phyloP scores from a whole-genome alignment of 495 filamentous ascomycete species.

The Bathelium albidoporum region DNA sequence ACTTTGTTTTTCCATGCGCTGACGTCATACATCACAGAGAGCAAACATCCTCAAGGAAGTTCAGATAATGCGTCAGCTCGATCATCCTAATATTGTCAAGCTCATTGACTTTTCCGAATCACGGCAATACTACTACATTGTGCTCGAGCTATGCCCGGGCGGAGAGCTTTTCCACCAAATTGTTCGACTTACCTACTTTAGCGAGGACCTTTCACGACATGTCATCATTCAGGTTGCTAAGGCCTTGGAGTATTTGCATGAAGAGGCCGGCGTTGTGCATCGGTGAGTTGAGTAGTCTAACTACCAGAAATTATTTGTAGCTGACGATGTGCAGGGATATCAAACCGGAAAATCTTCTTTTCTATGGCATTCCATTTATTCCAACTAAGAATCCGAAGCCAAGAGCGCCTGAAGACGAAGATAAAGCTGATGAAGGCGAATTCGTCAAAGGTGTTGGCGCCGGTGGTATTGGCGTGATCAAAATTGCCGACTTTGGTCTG shows the following conservation, averaged over 20 bases:
- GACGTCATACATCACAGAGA: slow-evolving; percentile 49
- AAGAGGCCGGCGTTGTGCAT: slow-evolving; percentile 90
- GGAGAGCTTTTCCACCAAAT: slow-evolving; percentile 98
- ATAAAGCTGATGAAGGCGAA: slow-evolving; percentile 94
- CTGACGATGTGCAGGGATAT: slow-evolving; percentile 69
- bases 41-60: slow-evolving; percentile 98
- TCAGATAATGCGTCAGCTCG: slow-evolving; percentile 93
- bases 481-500: slow-evolving; percentile 95
- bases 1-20: slow-evolving; percentile 18
- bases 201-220: slow-evolving; percentile 86
- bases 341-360: slow-evolving; percentile 95
- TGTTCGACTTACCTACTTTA: slow-evolving; percentile 95
- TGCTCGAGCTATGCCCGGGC: slow-evolving; percentile 88
- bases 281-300: slow-evolving; percentile 50
- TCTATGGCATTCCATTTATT: slow-evolving; percentile 72
- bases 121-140: slow-evolving; percentile 90
- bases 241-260: slow-evolving; percentile 87
- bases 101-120: slow-evolving; percentile 91
- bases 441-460: slow-evolving; percentile 72
- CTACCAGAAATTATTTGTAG: slow-evolving; percentile 11
- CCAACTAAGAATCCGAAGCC: slow-evolving; percentile 73
- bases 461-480: slow-evolving; percentile 91
- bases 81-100: slow-evolving; percentile 91
- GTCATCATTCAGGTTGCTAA: slow-evolving; percentile 91
- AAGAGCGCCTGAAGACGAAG: slow-evolving; percentile 76